Evolutionary conservation across 179 eudicot species (phyloP), one percentile per base, ranked within the genome.

Genomic region (Pouteria campechiana): DNA sequence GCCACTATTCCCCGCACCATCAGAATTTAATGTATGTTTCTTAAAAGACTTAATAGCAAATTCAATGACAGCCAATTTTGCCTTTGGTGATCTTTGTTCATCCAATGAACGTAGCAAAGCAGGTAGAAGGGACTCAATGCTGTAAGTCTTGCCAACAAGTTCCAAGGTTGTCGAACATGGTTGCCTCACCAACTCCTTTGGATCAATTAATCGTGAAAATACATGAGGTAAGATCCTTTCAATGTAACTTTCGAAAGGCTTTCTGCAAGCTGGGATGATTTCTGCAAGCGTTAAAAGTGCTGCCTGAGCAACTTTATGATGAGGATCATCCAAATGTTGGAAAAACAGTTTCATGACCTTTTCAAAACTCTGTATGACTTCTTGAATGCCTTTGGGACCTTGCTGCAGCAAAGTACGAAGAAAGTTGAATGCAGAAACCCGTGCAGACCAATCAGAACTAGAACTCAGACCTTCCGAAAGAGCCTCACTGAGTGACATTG

Each of bases 241-340:
- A 83, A 87, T 78, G 54, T 87, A 92, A 67, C 81, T 86, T 60
- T 92, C 96, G 58, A 87, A 87, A 41, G 92, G 94, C 73, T 74
- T 92, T 52, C 80, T 63, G 55, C 94, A 92, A 64, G 94, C 67
- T 14, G 99, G 88, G 24, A 92, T 92, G 41, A 92, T 57, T 44
- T 92, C 96, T 21, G 94, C 77, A 46, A 92, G 96, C n/a, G 99
- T 82, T 47, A 80, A 77, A 27, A 92, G 99, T 38, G 99, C 94
- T 36, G 99, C 96, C 65, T 92, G 99, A 22, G 96, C 99, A 51
- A 92, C 92, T 69, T 92, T 92, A 65, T 92, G 99, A 64, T 87
- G 96, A 16, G 99, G 96, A 72, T 92, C 99, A 69, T 92, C 99
- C 75, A 92, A 50, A 55, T 92, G 99, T 73, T 71, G 86, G 61